Evolutionary conservation across 805 yeast genomes (phyloP), one percentile per base, ranked within the genome.

Genomic region (Soucietia sequanensis): DNA sequence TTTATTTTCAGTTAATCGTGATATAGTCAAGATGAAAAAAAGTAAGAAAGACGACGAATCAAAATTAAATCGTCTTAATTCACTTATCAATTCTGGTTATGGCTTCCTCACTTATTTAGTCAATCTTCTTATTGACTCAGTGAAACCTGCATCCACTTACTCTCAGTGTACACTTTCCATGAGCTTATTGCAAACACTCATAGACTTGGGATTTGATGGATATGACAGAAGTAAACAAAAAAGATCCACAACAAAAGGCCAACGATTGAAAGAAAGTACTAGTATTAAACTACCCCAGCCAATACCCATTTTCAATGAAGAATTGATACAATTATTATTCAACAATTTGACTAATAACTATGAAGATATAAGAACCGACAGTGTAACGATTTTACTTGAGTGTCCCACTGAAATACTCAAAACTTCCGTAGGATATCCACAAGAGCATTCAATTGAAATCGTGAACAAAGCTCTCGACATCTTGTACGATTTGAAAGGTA

Each of bases 291-390:
- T 30, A 6, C 33, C 35, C 5, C 26, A 4, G 5, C 18, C 9
- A 12, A 19, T 29, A 7, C 23, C 6, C 10, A 29, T 38, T 4
- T 41, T 31, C 31, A 35, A 60, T 13, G 44, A 46, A 1, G 52
- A 58, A 1, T 44, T 76, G 19, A 49, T 74, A 1, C 60, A 80
- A 32, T 48, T 77, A 6, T 58, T 89, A 33, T 54, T 83, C 13
- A 84, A 82, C 43, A 78, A 78, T 35, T 62, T 85, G 6, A 63
- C 79, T 20, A 82, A 83, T 52, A 81, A 83, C 41, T 89, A 79
- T 57, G 88, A 84, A 37, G 96, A 89, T 52, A 72, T 90, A 13
- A 71, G 98, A 39, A 65, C 68, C 4, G 37, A 51, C 7, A 64
- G 87, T 1, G 70, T 72, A 1, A 42, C 53, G 2, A 35, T 81